Percentiles rank a stretch among this genome's conserved stretches.
phyloP scores from a whole-genome alignment of 768 basidiomycete species.

The Leccinum uliginosum region DNA sequence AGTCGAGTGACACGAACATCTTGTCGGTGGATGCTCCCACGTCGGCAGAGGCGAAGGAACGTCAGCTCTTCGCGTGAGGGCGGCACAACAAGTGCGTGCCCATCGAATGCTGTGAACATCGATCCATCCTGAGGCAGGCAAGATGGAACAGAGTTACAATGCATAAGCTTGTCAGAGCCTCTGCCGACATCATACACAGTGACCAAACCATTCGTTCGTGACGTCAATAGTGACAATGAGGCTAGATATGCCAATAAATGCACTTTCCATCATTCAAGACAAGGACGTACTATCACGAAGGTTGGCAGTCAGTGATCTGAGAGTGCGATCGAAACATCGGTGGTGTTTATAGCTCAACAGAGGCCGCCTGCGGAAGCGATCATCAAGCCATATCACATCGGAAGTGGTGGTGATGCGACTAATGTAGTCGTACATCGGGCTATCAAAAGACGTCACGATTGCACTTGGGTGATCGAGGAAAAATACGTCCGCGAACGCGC shows the following conservation, averaged over 20 bases:
- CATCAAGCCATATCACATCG: constrained; percentile 68
- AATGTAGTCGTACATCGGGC: constrained; percentile 38
- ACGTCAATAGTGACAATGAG: constrained; percentile 52
- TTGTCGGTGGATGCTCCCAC: constrained; percentile 43
- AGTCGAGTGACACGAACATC: constrained; percentile 30
- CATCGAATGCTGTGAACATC: constrained; percentile 27
- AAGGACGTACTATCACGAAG: constrained; percentile 30
- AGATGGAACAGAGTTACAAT: constrained; percentile 39
- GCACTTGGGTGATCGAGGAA: constrained; percentile 31
- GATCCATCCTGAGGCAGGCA: constrained; percentile 31
- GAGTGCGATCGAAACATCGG: constrained; percentile 55
- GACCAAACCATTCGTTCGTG: constrained; percentile 53
- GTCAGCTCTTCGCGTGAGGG: constrained; percentile 30
- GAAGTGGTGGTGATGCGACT: constrained; percentile 56
- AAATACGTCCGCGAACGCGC: constrained; percentile 31
- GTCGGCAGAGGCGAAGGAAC: constrained; percentile 45
- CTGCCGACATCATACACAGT: constrained; percentile 62
- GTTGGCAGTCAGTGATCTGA: constrained; percentile 40
- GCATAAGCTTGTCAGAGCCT: constrained; percentile 36
- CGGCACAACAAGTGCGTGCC: constrained; percentile 29
- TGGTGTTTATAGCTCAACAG: constrained; percentile 60
- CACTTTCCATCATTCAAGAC: background rate
- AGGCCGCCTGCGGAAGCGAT: constrained; percentile 52
- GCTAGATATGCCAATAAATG: constrained; percentile 31
- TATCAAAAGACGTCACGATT: constrained; percentile 53